Evolutionary conservation across 129 eudicot species (phyloP).

Genomic region (Flaveria bidentis): DNA sequence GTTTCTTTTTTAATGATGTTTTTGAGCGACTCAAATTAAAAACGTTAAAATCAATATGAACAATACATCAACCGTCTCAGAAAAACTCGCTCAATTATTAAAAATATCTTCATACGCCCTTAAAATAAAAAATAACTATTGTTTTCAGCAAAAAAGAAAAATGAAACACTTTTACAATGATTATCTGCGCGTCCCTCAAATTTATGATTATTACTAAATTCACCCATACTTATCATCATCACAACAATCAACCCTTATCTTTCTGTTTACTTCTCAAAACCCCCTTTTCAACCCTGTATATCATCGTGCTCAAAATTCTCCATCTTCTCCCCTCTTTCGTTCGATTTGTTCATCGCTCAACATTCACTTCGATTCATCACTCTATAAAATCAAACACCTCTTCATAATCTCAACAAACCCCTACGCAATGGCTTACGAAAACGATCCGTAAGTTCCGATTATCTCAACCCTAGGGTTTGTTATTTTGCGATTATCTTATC

Average conservation of each 20-base stretch:
- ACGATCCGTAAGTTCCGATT: constrained; percentile 61
- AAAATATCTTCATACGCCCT: too few relatives aligned
- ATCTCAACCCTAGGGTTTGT: constrained; percentile 30
- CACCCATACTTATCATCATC: not conserved
- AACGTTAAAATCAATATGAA: too few relatives aligned
- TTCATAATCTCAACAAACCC: not conserved
- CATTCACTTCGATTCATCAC: not conserved
- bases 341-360: constrained; percentile 12
- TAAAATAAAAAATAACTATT: too few relatives aligned
- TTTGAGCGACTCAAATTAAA: too few relatives aligned
- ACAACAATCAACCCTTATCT: not conserved
- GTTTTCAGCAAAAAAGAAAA: too few relatives aligned
- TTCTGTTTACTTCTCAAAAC: not conserved
- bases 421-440: constrained; percentile 58
- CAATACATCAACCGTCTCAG: too few relatives aligned
- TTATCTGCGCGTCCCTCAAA: not conserved
- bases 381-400: constrained; percentile 17
- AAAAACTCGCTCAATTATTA: too few relatives aligned
- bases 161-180: too few relatives aligned
- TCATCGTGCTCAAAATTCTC: constrained; percentile 10
- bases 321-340: not conserved
- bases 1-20: too few relatives aligned
- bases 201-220: not conserved
- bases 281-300: constrained; percentile 1
- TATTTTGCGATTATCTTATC: constrained; percentile 19